These are phyloP conservation scores for Vitrella brassicaformis DNA, from an alignment of 73 alveolate species.

Conservation along the genomic window DNA sequence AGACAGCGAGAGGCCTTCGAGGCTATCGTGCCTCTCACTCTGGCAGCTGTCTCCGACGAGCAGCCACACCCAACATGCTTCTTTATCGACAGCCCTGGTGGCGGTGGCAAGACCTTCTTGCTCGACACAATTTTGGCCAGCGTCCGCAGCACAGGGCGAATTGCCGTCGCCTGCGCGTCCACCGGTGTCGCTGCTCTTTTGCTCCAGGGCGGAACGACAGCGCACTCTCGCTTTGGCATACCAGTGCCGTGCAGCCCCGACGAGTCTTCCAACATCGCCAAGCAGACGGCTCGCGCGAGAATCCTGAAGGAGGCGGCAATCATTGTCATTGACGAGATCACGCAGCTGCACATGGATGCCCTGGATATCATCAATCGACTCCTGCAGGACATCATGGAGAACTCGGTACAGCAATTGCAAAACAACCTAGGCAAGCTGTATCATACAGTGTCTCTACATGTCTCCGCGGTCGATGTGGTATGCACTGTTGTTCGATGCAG, in stretches of 20 bases:
- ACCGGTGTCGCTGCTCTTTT: background rate
- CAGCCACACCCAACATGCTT: no score
- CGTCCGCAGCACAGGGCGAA: background rate
- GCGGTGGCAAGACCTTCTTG: background rate
- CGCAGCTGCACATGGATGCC: background rate
- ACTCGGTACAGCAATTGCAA: no score
- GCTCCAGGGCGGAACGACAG: background rate
- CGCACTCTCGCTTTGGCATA: background rate
- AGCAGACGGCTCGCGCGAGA: background rate
- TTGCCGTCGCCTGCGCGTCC: background rate
- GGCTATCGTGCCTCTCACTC: background rate
- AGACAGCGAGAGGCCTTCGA: background rate
- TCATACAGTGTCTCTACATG: no score
- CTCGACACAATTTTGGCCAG: background rate
- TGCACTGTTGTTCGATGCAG: background rate
- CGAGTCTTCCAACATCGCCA: background rate
- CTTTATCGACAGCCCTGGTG: conserved; percentile 7
- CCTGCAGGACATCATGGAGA: background rate
- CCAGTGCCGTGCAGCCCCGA: background rate
- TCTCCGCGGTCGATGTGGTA: no score
- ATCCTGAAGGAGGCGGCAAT: background rate
- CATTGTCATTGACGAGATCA: background rate
- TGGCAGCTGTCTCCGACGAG: no score
- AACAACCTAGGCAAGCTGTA: no score
- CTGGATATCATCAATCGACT: background rate